Conservation (phyloP, 805 yeast species). For the Hemisphaericaspora nanyangensis region DNA sequence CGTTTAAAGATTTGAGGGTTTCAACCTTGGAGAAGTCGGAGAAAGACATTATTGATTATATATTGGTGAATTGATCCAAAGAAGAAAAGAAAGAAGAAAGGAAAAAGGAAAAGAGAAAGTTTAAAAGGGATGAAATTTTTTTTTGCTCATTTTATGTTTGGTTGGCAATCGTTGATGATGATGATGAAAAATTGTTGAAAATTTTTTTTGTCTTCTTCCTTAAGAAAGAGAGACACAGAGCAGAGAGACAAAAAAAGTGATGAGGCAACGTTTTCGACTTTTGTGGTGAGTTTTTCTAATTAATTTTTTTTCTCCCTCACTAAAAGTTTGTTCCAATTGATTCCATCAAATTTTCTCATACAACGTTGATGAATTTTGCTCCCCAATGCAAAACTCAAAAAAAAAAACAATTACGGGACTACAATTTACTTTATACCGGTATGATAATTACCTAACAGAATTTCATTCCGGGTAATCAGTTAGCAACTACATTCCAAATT, state of each 20-base stretch:
- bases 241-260: background rate
- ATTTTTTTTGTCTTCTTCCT: background rate
- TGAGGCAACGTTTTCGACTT: too few relatives aligned
- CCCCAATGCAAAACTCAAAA: too few relatives aligned
- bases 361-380: too few relatives aligned
- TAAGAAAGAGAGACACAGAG: background rate
- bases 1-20: slow-evolving; percentile 62
- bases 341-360: too few relatives aligned
- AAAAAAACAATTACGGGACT: too few relatives aligned
- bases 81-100: slow-evolving; percentile 2
- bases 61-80: slow-evolving; percentile 4
- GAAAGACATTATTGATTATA: slow-evolving; percentile 55
- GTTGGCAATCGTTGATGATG: background rate
- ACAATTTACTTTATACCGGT: background rate
- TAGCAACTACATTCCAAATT: background rate
- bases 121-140: background rate
- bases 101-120: slow-evolving; percentile 2
- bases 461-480: background rate
- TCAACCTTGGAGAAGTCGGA: slow-evolving; percentile 78
- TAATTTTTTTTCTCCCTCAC: too few relatives aligned
- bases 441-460: background rate
- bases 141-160: background rate
- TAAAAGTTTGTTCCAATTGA: too few relatives aligned
- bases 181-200: background rate
- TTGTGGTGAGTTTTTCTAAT: too few relatives aligned